Evolutionary conservation across 2,329 filamentous ascomycete species (phyloP), one percentile per base, ranked within the genome.

Genomic region (Fusarium tupiense): DNA sequence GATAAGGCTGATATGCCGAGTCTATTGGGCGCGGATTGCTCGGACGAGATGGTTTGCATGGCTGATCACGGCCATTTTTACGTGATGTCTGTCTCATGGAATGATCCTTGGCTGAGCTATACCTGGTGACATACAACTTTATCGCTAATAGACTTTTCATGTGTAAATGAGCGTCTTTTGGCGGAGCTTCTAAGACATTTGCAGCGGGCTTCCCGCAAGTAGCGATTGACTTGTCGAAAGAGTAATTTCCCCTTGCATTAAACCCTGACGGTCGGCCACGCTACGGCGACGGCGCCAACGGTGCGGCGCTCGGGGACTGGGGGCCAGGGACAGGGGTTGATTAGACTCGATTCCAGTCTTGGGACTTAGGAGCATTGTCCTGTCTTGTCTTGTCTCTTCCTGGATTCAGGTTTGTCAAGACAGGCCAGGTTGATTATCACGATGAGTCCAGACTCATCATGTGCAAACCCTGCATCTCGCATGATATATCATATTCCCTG

Each of bases 171-270:
- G 49, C 41, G 33, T 19, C 29, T 29, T 26, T 38, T 29, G 17
- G 35, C 41, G 37, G 53, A 47, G 41, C 41, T 43, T 37, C 29
- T 41, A 26, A 69, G 58, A 69, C 46, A 53, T 59, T 49, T 64
- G 40, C 29, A 64, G 62, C 50, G 65, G 64, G 40, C 44, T 47
- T 43, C 59, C 60, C 46, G 49, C 41, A 31, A 43, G 56, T 71
- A 49, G 63, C 46, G n/a, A 65, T 43, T 31, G 29, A 67, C 38
- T 35, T 47, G 44, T 54, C 26, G 13, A 49, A 29, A 46, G 69
- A 59, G 67, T 56, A 77, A 77, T 77, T 73, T 77, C 75, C 75
- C 75, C 73, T 76, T 77, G 75, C 75, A 77, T 74, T 71, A 76
- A 71, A 77, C 75, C 75, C 63, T 75, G 73, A 73, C 76, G 75